A percentile compares a stretch with the other conserved stretches of the same genome.
These are phyloP conservation scores for Zopfia rhizophila DNA, from an alignment of 2,329 filamentous ascomycete genomes.

Conservation along the genomic window DNA sequence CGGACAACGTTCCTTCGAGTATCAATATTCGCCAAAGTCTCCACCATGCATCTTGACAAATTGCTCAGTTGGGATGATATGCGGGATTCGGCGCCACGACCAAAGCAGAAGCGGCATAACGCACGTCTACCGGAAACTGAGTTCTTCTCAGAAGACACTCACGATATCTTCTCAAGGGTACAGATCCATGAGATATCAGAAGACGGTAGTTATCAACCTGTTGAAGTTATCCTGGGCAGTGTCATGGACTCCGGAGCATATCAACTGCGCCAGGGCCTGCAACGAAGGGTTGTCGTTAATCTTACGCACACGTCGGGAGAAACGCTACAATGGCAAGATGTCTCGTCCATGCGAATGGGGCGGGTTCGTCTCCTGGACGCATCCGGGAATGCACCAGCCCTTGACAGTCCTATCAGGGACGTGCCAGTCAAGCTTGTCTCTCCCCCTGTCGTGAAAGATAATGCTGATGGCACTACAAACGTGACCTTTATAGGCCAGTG, in stretches of 20 bases:
- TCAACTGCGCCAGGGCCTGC: constrained; percentile 93
- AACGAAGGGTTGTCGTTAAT: constrained; percentile 86
- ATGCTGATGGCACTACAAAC: constrained; percentile 89
- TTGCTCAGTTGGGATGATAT: constrained; percentile 99
- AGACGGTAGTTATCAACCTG: constrained; percentile 87
- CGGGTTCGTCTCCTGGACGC: constrained; percentile 85
- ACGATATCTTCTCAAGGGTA: constrained; percentile 88
- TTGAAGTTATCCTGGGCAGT: constrained; percentile 88
- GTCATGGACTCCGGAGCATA: constrained; percentile 90
- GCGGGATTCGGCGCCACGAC: constrained; percentile 74
- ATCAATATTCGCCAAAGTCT: constrained; percentile 91
- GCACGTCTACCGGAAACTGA: constrained; percentile 88
- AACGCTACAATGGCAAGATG: constrained; percentile 86
- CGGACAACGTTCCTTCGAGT: constrained; percentile 81
- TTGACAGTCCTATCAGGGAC: constrained; percentile 76
- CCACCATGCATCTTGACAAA: constrained; percentile 94
- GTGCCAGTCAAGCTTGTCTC: constrained; percentile 81
- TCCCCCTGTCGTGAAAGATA: constrained; percentile 81
- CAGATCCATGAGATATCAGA: constrained; percentile 94
- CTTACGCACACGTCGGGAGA: constrained; percentile 93
- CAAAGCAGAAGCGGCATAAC: constrained; percentile 67
- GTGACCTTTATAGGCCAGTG: constrained; percentile 91
- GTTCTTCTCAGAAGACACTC: constrained; percentile 91
- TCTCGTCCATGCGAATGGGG: constrained; percentile 80
- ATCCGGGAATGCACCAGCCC: constrained; percentile 83